Percentiles rank a stretch among this genome's conserved stretches.
These are phyloP conservation scores for Scheffersomyces spartinae DNA, from an alignment of 805 yeast species.

Conservation along the genomic window DNA sequence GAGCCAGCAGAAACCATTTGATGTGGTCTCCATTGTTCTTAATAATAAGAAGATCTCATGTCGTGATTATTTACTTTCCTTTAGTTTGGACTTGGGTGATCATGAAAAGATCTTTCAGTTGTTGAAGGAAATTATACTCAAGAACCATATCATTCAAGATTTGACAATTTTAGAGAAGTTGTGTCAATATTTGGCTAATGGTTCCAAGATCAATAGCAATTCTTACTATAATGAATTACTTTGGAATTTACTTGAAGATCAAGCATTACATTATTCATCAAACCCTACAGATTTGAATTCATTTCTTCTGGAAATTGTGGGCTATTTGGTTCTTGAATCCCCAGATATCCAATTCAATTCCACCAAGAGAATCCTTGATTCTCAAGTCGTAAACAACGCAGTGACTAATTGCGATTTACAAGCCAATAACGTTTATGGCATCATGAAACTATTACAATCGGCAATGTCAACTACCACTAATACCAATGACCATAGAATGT, in stretches of 20 bases:
- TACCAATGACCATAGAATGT: conserved; percentile 3
- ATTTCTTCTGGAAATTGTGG: conserved; percentile 18
- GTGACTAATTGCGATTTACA: conserved; percentile 15
- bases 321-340: conserved; percentile 12
- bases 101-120: conserved; percentile 21
- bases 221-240: conserved; percentile 18
- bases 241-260: conserved; percentile 23
- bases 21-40: conserved; percentile 3
- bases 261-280: conserved; percentile 12
- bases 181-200: conserved; percentile 17
- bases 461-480: too few relatives aligned
- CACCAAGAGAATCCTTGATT: conserved; percentile 21
- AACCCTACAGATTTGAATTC: conserved; percentile 13
- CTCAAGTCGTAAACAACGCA: conserved; percentile 15
- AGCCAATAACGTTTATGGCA: conserved; percentile 20
- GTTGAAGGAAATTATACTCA: conserved; percentile 22
- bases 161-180: conserved; percentile 17
- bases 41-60: conserved; percentile 6
- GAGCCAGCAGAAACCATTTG: conserved; percentile 1
- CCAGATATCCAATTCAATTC: too few relatives aligned
- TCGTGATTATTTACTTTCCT: conserved; percentile 19
- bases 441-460: conserved; percentile 13
- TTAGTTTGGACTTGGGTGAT: conserved; percentile 22
- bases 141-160: conserved; percentile 18
- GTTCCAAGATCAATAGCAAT: conserved; percentile 10